A percentile compares a stretch with the other conserved stretches of the same genome.
Conservation (phyloP, 2,329 filamentous ascomycete species). For the Aureobasidium subglaciale region DNA sequence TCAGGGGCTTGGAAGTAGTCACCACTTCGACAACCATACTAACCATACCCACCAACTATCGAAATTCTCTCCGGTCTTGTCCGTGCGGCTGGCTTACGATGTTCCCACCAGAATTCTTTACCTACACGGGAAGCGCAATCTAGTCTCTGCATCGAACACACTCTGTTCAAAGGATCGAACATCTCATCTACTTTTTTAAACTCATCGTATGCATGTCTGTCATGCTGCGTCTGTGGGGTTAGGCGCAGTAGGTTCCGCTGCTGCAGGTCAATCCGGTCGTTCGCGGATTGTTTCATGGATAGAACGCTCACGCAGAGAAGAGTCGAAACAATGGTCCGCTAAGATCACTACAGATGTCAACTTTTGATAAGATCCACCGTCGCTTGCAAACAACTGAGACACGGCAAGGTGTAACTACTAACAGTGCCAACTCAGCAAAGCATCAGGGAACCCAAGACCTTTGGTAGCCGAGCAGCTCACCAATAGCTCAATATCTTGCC, state of each 20-base stretch:
- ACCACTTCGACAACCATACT: not conserved
- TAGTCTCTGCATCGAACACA: slow-evolving; percentile 9
- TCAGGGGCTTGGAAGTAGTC: slow-evolving; percentile 3
- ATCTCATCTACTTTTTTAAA: slow-evolving; percentile 13
- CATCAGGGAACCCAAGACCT: not conserved
- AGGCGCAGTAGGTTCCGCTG: slow-evolving; percentile 15
- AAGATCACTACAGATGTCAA: slow-evolving; percentile 14
- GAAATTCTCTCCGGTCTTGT: slow-evolving; percentile 13
- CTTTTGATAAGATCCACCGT: slow-evolving; percentile 7
- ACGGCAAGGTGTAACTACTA: slow-evolving; percentile 8
- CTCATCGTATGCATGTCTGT: slow-evolving; percentile 14
- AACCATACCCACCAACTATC: slow-evolving; percentile 5
- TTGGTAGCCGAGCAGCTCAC: slow-evolving; percentile 2
- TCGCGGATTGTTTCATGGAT: slow-evolving; percentile 14
- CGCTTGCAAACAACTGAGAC: slow-evolving; percentile 12
- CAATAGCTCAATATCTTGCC: not conserved
- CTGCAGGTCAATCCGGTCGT: slow-evolving; percentile 12
- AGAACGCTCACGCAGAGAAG: slow-evolving; percentile 11
- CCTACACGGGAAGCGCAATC: slow-evolving; percentile 1
- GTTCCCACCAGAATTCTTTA: slow-evolving; percentile 1
- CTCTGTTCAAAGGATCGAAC: slow-evolving; percentile 2
- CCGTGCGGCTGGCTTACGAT: slow-evolving; percentile 10
- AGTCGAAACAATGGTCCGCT: slow-evolving; percentile 14
- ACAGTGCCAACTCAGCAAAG: not conserved
- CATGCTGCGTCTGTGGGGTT: slow-evolving; percentile 15